A percentile compares a stretch with the other conserved stretches of the same genome.
Conservation (phyloP, 139 green algal genomes). For the Volvox reticuliferus region DNA sequence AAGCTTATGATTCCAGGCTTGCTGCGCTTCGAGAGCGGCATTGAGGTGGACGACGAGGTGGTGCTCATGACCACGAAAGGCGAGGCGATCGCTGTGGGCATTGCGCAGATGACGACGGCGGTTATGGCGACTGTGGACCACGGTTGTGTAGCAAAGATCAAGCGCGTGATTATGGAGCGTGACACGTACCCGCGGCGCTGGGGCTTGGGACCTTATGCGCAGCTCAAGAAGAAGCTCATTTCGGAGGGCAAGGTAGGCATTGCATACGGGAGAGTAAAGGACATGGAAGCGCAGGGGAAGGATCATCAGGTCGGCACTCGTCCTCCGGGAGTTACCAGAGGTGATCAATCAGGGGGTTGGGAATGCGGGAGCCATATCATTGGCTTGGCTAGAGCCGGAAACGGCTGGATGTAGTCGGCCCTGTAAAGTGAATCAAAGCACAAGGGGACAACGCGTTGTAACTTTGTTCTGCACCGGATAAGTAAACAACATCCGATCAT, state of each 20-base stretch:
- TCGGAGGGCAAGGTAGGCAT: conserved; percentile 84
- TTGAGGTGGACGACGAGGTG: conserved; percentile 96
- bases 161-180: conserved; percentile 98
- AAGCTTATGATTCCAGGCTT: conserved; percentile 99
- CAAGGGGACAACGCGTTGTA: no score
- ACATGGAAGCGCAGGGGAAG: no score
- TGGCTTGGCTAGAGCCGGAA: no score
- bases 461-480: no score
- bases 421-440: no score
- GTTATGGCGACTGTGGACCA: conserved; percentile 97
- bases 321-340: no score
- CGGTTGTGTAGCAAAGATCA: conserved; percentile 96
- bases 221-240: conserved; percentile 98
- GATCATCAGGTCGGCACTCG: no score
- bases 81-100: conserved; percentile 95
- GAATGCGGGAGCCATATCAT: no score
- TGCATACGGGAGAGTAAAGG: no score
- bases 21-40: conserved; percentile 89
- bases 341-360: no score
- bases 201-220: conserved; percentile 93
- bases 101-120: conserved; percentile 97
- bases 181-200: conserved; percentile 98
- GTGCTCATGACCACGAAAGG: conserved; percentile 99
- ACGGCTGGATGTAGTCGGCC: no score
- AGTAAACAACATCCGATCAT: no score